A percentile compares a stretch with the other conserved stretches of the same genome.
These are phyloP conservation scores for Thymus mandschuricus DNA, from an alignment of 257 asterid species.

Conservation along the genomic window DNA sequence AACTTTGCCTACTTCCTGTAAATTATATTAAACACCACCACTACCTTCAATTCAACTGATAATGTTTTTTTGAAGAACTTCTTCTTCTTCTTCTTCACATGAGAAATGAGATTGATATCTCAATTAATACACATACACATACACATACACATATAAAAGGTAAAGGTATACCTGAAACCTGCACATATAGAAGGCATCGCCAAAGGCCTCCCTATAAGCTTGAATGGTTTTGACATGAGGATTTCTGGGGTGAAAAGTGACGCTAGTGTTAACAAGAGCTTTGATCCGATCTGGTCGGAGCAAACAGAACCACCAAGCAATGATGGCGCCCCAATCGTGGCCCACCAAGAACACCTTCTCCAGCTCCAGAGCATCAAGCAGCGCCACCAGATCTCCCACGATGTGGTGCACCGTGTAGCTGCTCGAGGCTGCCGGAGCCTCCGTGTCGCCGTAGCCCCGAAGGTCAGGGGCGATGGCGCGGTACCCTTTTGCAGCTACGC, in stretches of 20 bases:
- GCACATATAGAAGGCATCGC: constrained; percentile 55
- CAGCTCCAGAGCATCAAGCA: constrained; percentile 23
- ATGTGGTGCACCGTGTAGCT: constrained; percentile 26
- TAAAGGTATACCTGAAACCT: constrained; percentile 50
- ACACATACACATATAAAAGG: too few species aligned
- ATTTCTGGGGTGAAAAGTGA: constrained; percentile 17
- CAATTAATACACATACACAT: too few species aligned
- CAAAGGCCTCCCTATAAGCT: constrained; percentile 36
- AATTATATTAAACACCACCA: too few species aligned
- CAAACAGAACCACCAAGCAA: constrained; percentile 34
- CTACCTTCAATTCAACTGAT: neutral
- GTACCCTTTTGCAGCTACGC: constrained; percentile 24
- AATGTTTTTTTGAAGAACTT: too few species aligned
- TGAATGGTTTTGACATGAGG: constrained; percentile 34
- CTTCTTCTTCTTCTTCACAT: too few species aligned
- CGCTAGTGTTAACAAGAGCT: constrained; percentile 21
- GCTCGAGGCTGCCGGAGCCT: neutral
- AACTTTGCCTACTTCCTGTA: constrained; percentile 42
- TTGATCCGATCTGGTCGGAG: constrained; percentile 23
- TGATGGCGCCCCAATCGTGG: constrained; percentile 35
- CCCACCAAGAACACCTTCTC: constrained; percentile 33
- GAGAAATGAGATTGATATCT: too few species aligned
- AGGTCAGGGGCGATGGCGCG: constrained; percentile 33
- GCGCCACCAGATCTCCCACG: constrained; percentile 33
- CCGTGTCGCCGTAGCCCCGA: constrained; percentile 31